Evolutionary conservation across 768 basidiomycete genomes (phyloP), one percentile per base, ranked within the genome.

Genomic region (Hydnum rufescens): DNA sequence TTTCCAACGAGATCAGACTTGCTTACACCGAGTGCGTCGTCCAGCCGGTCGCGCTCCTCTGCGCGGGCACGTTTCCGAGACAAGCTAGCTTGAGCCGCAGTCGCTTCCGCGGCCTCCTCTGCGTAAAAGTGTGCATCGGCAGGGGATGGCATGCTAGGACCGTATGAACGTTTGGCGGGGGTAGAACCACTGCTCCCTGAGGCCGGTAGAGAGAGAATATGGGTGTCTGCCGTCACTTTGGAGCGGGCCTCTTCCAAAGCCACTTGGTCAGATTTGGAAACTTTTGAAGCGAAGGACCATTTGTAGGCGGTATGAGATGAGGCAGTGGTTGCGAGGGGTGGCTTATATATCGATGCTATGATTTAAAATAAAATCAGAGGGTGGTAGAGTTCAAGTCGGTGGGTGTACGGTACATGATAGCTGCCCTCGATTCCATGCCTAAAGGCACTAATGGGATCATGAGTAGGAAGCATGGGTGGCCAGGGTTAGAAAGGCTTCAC

Each of bases 371-470:
- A 42, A 16, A 29, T 46, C 16, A 32, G 34, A 32, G 8, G 32
- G 47, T 48, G 42, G 51, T 25, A 25, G 8, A 28, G 8, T 46
- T 25, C 34, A 34, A 8, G 31, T 30, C 22, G 53, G 30, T 26
- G 39, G 32, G 39, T 6, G 18, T 6, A 16, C 65, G 69, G 52
- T 58, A 85, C 83, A 72, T 28, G 77, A 65, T 5, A 90, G 69
- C 62, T 72, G 78, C 3, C 83, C 84, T 62, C 73, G 72, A 64
- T 90, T 90, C 87, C 87, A 90, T 25, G 76, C 77, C 74, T 85
- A 48, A 6, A 39, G 36, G 22, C 13, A 22, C 13, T 13, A 39
- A 39, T 13, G 13, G 36, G 36, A 13, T 39, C 22, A 22, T 39
- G 22, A 39, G 36, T 22, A 39, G 13, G 36, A 22, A 22, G 22